Evolutionary conservation across 2,329 filamentous ascomycete genomes (phyloP).

Genomic region (Xylariales sp.): DNA sequence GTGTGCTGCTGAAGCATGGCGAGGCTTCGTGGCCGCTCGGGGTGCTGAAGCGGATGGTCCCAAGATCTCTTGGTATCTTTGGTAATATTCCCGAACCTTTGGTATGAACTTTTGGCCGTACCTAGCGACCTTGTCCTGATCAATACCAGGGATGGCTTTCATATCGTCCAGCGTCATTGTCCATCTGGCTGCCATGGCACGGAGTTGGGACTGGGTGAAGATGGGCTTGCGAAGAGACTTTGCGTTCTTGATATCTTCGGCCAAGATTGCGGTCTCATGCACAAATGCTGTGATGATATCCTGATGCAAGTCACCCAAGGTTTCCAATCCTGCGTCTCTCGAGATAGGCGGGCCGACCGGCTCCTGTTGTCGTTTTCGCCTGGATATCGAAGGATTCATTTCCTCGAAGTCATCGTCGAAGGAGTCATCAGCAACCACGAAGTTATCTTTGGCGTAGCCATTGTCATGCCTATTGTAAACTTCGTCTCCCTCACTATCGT

Average conservation of each 20-base stretch:
- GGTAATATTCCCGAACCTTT: slow-evolving; percentile 47
- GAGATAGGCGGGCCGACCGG: slow-evolving; percentile 55
- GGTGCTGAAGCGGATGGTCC: slow-evolving; percentile 18
- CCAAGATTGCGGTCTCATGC: slow-evolving; percentile 52
- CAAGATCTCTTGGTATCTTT: slow-evolving; percentile 47
- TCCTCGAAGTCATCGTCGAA: slow-evolving; percentile 45
- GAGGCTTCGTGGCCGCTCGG: slow-evolving; percentile 4
- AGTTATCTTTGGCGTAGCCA: slow-evolving; percentile 40
- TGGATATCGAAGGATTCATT: slow-evolving; percentile 26
- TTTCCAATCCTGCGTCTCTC: slow-evolving; percentile 45
- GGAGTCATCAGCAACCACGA: slow-evolving; percentile 33
- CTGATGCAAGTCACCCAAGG: slow-evolving; percentile 55
- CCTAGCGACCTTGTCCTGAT: slow-evolving; percentile 54
- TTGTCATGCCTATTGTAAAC: slow-evolving; percentile 26
- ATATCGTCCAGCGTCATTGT: slow-evolving; percentile 59
- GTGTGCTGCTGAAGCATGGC: slow-evolving; percentile 14
- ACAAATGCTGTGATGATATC: slow-evolving; percentile 64
- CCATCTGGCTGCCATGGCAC: slow-evolving; percentile 69
- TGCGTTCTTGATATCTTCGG: slow-evolving; percentile 57
- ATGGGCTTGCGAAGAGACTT: slow-evolving; percentile 52
- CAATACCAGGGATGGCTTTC: slow-evolving; percentile 58
- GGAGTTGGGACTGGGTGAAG: slow-evolving; percentile 66
- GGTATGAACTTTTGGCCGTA: slow-evolving; percentile 59
- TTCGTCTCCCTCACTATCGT: slow-evolving; percentile 33
- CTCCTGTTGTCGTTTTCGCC: slow-evolving; percentile 30